Evolutionary conservation across 2,329 filamentous ascomycete genomes (phyloP), one percentile per base, ranked within the genome.

Genomic region (Remersonia thermophila): DNA sequence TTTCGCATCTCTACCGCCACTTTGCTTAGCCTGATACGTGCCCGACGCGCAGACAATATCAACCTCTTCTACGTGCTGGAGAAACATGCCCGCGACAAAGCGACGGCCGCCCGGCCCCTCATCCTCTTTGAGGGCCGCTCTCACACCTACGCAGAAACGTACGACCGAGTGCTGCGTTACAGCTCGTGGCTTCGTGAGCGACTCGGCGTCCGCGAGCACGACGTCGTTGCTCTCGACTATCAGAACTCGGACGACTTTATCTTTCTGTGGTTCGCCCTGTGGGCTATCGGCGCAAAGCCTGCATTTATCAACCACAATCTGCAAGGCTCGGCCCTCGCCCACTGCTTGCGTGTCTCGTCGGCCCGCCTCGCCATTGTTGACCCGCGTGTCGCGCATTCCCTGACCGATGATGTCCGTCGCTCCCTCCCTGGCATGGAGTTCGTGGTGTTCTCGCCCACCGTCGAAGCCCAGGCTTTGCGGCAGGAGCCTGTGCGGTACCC

Each of bases 271-370:
- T 66, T 87, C 37, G 85, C 77, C 0, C 59, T 93, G 20, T 93
- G 84, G 83, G 76, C 77, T 23, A 74, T 93, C 40, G 85, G 85
- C 7, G 84, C 82, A 0, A 77, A 77, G 42, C 84, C 85, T 0
- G 85, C 85, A 0, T 85, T 89, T 49, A 80, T 93, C 58, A 93
- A 93, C 57, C 86, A 87, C 57, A 87, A 91, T 51, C 61, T 93
- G 31, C 67, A 71, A 0, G 79, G 77, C 6, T 72, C 77, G 18
- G 69, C 83, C 0, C 61, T 94, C 43, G 56, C 72, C 3, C 84
- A 94, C 57, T 87, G 80, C 45, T 64, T 91, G 34, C 69, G 67
- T 42, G 72, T 74, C 1, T 78, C 80, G 2, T 76, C 70, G 0
- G 67, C 82, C 0, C 69, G 67, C 10, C 50, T 93, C 4, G 62